These are phyloP conservation scores for Chaetomiaceae sp. DNA, from an alignment of 2,329 filamentous ascomycete species.

Conservation along the genomic window DNA sequence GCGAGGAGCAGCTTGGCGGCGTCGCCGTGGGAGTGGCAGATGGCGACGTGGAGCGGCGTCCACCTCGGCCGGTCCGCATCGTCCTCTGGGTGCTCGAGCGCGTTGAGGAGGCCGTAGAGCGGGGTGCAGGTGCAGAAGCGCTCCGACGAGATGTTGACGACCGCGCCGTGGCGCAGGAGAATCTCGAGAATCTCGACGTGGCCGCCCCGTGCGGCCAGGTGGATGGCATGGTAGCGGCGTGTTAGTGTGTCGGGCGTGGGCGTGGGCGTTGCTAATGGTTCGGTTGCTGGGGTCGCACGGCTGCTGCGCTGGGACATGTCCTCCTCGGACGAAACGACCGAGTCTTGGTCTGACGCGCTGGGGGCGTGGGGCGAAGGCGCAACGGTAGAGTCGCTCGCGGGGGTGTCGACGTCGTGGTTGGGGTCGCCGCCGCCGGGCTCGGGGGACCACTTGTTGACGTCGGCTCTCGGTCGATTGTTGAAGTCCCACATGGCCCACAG, in stretches of 20 bases:
- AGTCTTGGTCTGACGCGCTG: conserved; percentile 15
- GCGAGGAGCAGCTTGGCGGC: conserved; percentile 28
- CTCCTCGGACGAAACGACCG: conserved; percentile 15
- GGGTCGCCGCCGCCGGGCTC: conserved; percentile 15
- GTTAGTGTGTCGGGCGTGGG: background rate
- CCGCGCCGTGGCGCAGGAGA: conserved; percentile 26
- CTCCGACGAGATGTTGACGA: conserved; percentile 16
- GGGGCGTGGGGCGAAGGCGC: conserved; percentile 9
- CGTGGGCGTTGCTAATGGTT: conserved; percentile 1
- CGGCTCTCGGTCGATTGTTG: conserved; percentile 5
- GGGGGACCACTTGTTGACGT: conserved; percentile 11
- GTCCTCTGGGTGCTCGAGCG: conserved; percentile 17
- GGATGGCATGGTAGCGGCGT: conserved; percentile 24
- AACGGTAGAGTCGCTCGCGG: conserved; percentile 13
- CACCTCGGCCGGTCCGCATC: conserved; percentile 6
- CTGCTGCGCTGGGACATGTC: conserved; percentile 11
- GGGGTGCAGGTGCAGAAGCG: conserved; percentile 25
- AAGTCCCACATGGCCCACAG: conserved; percentile 19
- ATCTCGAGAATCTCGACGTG: conserved; percentile 23
- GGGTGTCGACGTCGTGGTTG: conserved; percentile 14
- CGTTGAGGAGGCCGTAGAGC: conserved; percentile 23
- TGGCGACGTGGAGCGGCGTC: conserved; percentile 29
- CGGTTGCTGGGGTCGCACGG: conserved; percentile 14
- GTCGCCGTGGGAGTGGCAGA: conserved; percentile 25
- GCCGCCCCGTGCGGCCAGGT: conserved; percentile 27